These are phyloP conservation scores for Globisporangium perplexum DNA, from an alignment of 352 stramenopile genomes.

Conservation along the genomic window DNA sequence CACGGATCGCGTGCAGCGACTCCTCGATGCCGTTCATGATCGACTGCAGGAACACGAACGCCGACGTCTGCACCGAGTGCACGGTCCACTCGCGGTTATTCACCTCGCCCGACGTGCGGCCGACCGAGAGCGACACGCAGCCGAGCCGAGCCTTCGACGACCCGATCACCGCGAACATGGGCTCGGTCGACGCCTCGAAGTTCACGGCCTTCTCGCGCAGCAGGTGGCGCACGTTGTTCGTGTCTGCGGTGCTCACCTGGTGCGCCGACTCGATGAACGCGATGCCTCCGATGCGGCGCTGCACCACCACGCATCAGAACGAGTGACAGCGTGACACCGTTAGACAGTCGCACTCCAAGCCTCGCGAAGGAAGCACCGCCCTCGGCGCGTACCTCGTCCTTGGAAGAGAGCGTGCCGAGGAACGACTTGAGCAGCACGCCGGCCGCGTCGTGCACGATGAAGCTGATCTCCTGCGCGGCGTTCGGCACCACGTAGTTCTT, in stretches of 20 bases:
- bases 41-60: constrained; percentile 83
- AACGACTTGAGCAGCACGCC: constrained; percentile 71
- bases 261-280: constrained; percentile 84
- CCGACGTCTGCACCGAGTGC: constrained; percentile 82
- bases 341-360: no score
- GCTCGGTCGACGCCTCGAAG: constrained; percentile 75
- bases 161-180: constrained; percentile 81
- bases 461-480: constrained; percentile 78
- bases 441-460: constrained; percentile 70
- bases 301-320: neutral
- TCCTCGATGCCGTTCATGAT: constrained; percentile 71
- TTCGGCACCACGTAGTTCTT: constrained; percentile 85
- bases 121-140: constrained; percentile 75
- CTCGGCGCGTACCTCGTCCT: constrained; percentile 34
- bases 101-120: constrained; percentile 54
- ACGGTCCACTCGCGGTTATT: constrained; percentile 81
- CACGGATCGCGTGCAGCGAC: constrained; percentile 67
- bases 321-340: neutral
- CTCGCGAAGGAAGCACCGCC: no score
- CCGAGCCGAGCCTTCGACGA: constrained; percentile 65
- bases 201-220: constrained; percentile 72
- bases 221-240: constrained; percentile 42
- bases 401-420: constrained; percentile 42
- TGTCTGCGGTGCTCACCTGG: constrained; percentile 56
- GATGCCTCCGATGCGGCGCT: constrained; percentile 62